Evolutionary conservation across 1,284 basidiomycete genomes (phyloP).

Genomic region (Taiwanofungus camphoratus): DNA sequence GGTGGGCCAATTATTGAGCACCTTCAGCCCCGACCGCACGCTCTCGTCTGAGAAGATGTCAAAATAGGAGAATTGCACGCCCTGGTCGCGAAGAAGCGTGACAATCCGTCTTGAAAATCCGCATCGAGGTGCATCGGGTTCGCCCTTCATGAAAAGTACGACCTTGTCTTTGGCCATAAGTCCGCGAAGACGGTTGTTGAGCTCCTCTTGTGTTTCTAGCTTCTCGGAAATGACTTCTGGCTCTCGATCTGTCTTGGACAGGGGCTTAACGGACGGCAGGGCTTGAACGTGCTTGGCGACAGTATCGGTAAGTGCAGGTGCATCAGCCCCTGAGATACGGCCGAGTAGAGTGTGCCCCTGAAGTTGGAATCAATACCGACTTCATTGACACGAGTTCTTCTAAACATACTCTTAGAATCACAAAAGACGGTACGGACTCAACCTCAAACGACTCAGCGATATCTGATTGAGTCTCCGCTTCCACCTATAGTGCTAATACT

Average conservation of each 20-base stretch:
- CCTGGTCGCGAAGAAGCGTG: constrained; percentile 53
- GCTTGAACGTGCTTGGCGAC: constrained; percentile 51
- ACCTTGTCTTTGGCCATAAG: constrained; percentile 72
- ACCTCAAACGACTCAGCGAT: constrained; percentile 94
- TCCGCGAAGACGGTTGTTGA: constrained; percentile 52
- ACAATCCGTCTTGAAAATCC: constrained; percentile 77
- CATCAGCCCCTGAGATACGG: constrained; percentile 82
- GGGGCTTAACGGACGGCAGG: constrained; percentile 35
- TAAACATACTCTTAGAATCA: constrained; percentile 72
- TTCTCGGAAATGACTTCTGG: constrained; percentile 29
- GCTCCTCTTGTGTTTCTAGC: constrained; percentile 61
- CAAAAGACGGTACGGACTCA: constrained; percentile 83
- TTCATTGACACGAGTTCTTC: too few species aligned
- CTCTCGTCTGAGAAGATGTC: constrained; percentile 71
- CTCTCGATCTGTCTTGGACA: constrained; percentile 32
- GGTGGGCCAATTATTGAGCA: constrained; percentile 62
- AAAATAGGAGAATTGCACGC: constrained; percentile 64
- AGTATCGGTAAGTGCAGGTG: constrained; percentile 57
- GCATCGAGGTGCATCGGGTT: constrained; percentile 80
- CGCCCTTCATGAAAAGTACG: constrained; percentile 98
- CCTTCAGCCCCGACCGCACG: constrained; percentile 62
- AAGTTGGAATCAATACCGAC: too few species aligned
- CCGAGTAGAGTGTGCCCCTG: constrained; percentile 89
- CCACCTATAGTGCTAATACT: constrained; percentile 53
- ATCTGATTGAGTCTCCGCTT: constrained; percentile 85